phyloP scores from a whole-genome alignment of 2,329 filamentous ascomycete species.

The Fusarium globosum region DNA sequence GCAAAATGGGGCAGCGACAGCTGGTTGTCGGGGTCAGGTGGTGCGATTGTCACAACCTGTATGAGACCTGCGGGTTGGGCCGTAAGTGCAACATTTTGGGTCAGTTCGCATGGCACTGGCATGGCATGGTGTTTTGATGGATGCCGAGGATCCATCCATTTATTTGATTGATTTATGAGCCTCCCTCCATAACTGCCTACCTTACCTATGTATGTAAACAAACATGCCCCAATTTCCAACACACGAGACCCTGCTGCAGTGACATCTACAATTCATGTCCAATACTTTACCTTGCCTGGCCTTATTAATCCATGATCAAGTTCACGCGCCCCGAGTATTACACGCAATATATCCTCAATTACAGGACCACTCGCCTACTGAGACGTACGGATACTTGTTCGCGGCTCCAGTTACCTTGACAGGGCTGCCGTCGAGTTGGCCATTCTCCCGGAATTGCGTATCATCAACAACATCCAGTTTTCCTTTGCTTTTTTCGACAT shows the following conservation, averaged over 20 bases:
- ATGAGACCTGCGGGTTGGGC: constrained; percentile 33
- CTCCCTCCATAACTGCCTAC: constrained; percentile 22
- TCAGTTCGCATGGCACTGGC: constrained; percentile 32
- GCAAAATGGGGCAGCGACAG: constrained; percentile 37
- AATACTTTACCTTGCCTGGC: not conserved
- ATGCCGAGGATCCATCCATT: constrained; percentile 31
- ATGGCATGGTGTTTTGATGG: constrained; percentile 33
- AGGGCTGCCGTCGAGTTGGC: constrained; percentile 5
- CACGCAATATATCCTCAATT: constrained; percentile 19
- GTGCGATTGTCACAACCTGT: constrained; percentile 39
- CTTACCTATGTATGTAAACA: constrained; percentile 34
- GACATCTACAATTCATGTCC: constrained; percentile 20
- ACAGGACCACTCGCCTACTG: constrained; percentile 5
- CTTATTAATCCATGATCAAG: constrained; percentile 17
- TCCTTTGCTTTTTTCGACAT: constrained; percentile 33
- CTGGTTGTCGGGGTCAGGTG: constrained; percentile 41
- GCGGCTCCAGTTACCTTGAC: constrained; percentile 1
- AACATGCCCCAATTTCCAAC: constrained; percentile 26
- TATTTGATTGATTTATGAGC: constrained; percentile 17
- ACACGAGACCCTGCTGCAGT: constrained; percentile 18
- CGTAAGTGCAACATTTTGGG: constrained; percentile 26
- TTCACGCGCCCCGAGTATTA: constrained; percentile 14
- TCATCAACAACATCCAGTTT: constrained; percentile 24
- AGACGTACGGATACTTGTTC: not conserved
- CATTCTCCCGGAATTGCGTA: constrained; percentile 8